Conservation (phyloP, 768 basidiomycete genomes). For the Kwoniella newhampshirensis region DNA sequence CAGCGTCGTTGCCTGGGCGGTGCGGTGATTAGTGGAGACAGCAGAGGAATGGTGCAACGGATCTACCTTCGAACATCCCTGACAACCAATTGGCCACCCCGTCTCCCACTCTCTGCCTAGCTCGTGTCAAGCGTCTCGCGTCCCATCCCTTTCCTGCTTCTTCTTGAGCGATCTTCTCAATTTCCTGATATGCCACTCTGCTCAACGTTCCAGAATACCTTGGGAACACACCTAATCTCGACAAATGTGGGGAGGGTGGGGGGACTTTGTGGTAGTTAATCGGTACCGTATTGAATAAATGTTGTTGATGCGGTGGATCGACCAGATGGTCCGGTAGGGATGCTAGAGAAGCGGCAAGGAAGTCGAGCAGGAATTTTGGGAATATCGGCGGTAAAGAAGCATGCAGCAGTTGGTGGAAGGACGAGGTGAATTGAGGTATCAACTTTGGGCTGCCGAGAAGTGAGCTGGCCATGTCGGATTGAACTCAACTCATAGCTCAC, state of each 20-base stretch:
- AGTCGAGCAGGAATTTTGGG: constrained; percentile 35
- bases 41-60: not conserved
- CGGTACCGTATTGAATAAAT: constrained; percentile 25
- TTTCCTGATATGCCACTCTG: constrained; percentile 79
- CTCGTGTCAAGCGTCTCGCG: constrained; percentile 61
- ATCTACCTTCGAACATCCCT: constrained; percentile 64
- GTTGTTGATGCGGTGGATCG: constrained; percentile 16
- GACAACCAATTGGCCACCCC: constrained; percentile 84
- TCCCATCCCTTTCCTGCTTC: constrained; percentile 66
- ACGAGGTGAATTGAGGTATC: constrained; percentile 31
- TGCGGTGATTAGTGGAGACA: not conserved
- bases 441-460: constrained; percentile 23
- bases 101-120: constrained; percentile 74
- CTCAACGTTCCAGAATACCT: constrained; percentile 61
- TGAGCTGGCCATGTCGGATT: not conserved
- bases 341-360: constrained; percentile 36
- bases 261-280: constrained; percentile 35
- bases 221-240: constrained; percentile 39
- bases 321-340: constrained; percentile 21
- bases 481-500: constrained; percentile 14
- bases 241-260: constrained; percentile 38
- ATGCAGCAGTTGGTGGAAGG: constrained; percentile 46
- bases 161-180: constrained; percentile 69
- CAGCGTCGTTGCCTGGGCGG: constrained; percentile 53
- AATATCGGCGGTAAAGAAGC: constrained; percentile 36